Conservation (phyloP, 2,329 filamentous ascomycete species). For the Aspergillus sp. region DNA sequence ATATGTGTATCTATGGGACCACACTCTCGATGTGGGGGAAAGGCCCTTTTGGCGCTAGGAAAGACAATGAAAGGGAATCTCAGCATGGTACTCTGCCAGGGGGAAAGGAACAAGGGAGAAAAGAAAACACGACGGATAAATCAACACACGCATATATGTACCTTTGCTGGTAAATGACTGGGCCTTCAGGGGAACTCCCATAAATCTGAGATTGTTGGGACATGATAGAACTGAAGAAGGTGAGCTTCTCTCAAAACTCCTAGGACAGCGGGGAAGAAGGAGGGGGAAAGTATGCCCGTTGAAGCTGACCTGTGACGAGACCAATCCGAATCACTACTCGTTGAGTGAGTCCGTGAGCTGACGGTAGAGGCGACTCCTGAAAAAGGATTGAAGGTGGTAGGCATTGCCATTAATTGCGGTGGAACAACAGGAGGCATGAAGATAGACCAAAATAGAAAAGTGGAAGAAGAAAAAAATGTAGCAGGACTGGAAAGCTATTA, state of each 20-base stretch:
- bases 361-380: conserved; percentile 23
- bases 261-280: background rate
- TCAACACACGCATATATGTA: conserved; percentile 12
- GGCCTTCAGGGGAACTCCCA: conserved; percentile 19
- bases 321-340: conserved; percentile 27
- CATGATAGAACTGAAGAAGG: conserved; percentile 18
- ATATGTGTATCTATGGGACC: conserved; percentile 23
- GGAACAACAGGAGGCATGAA: conserved; percentile 29
- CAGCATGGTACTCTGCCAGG: conserved; percentile 4
- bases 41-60: conserved; percentile 27
- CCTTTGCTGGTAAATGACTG: conserved; percentile 35
- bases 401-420: conserved; percentile 24
- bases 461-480: conserved; percentile 1
- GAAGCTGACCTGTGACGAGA: conserved; percentile 32
- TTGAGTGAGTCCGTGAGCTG: conserved; percentile 24
- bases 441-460: conserved; percentile 7
- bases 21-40: conserved; percentile 23
- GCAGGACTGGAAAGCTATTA: background rate
- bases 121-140: background rate
- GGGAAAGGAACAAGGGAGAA: conserved; percentile 1
- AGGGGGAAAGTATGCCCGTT: conserved; percentile 7
- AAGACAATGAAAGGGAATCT: conserved; percentile 10
- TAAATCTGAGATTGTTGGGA: conserved; percentile 26
- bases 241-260: conserved; percentile 17
- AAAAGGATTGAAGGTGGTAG: conserved; percentile 25